These are phyloP conservation scores for Fagopyrum homotropicum DNA, from an alignment of 148 eudicot species.

Conservation along the genomic window DNA sequence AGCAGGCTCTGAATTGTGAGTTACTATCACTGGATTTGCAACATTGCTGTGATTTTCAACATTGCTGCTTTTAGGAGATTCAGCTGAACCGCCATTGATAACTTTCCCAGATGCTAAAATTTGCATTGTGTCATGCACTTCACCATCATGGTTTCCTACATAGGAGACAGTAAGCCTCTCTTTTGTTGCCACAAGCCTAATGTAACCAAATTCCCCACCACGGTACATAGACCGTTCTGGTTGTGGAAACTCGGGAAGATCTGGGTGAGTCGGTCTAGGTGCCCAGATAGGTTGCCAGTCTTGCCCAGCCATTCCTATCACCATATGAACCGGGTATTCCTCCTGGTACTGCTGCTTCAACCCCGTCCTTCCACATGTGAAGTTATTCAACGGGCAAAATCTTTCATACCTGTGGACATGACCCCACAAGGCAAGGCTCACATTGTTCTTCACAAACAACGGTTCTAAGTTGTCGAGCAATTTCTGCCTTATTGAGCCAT, in stretches of 20 bases:
- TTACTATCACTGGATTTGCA: slow-evolving; percentile 16
- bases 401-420: slow-evolving; percentile 96
- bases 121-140: slow-evolving; percentile 83
- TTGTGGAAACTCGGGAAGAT: slow-evolving; percentile 67
- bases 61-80: neutral
- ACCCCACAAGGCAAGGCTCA: slow-evolving; percentile 90
- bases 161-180: slow-evolving; percentile 75
- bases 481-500: slow-evolving; percentile 45
- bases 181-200: slow-evolving; percentile 65
- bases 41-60: slow-evolving; percentile 14
- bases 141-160: slow-evolving; percentile 95
- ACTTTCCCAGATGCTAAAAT: slow-evolving; percentile 66
- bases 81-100: slow-evolving; percentile 41
- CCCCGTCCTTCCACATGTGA: slow-evolving; percentile 55
- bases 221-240: slow-evolving; percentile 64
- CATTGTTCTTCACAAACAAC: slow-evolving; percentile 72
- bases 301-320: slow-evolving; percentile 95
- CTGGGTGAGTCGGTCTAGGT: slow-evolving; percentile 61
- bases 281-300: slow-evolving; percentile 96
- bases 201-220: slow-evolving; percentile 88
- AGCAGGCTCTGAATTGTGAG: slow-evolving; percentile 11
- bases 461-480: slow-evolving; percentile 70
- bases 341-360: slow-evolving; percentile 30
- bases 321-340: slow-evolving; percentile 66
- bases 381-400: slow-evolving; percentile 83